phyloP scores from a whole-genome alignment of 192 early-diverging fungal genomes.

The Anaeromyces robustus region DNA sequence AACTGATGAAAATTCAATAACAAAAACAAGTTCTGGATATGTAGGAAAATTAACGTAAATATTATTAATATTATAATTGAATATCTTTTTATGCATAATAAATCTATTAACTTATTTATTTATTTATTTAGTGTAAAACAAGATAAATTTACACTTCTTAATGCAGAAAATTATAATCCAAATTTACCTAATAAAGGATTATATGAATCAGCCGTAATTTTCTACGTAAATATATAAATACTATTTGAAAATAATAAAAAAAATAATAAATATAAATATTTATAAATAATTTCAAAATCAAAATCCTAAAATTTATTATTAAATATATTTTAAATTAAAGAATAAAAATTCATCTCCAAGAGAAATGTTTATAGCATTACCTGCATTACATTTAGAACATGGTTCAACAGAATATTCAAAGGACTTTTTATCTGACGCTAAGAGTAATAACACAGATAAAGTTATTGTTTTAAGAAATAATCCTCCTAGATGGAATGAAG shows the following conservation, averaged over 20 bases:
- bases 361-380: conserved; percentile 35
- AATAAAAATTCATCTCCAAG: conserved; percentile 36
- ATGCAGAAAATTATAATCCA: conserved; percentile 32
- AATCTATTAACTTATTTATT: not conserved
- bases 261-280: not conserved
- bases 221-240: conserved; percentile 21
- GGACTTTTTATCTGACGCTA: conserved; percentile 36
- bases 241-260: not conserved
- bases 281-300: not conserved
- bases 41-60: conserved; percentile 31
- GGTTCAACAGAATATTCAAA: conserved; percentile 13
- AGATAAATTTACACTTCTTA: conserved; percentile 32
- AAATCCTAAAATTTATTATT: too few relatives aligned
- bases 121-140: conserved; percentile 29
- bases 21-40: conserved; percentile 38
- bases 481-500: conserved; percentile 45
- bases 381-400: conserved; percentile 19
- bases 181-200: conserved; percentile 22
- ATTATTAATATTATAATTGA: not conserved
- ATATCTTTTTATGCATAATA: not conserved
- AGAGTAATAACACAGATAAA: conserved; percentile 23
- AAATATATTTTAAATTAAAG: conserved; percentile 13
- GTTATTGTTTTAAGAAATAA: conserved; percentile 42
- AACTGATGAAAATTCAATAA: conserved; percentile 24
- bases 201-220: conserved; percentile 26